phyloP scores from a whole-genome alignment of 2,329 filamentous ascomycete species.

The Cyanodermella asteris region DNA sequence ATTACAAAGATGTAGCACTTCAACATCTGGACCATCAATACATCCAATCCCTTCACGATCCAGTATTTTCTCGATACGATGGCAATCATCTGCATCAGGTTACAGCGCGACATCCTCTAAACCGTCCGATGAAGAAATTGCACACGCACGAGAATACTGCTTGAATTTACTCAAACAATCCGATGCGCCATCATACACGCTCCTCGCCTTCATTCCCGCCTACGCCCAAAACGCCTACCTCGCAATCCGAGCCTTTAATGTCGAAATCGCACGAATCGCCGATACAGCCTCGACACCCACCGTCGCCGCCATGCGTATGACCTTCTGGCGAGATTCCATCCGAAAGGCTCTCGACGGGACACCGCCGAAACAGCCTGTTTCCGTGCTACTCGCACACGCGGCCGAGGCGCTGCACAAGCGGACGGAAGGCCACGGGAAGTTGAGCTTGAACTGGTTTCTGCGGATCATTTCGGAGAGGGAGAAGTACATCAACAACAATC shows the following conservation, averaged over 20 bases:
- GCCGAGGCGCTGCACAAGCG: conserved; percentile 33
- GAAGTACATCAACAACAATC: conserved; percentile 61
- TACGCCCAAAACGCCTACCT: conserved; percentile 64
- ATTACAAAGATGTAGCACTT: no score
- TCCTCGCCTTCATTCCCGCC: conserved; percentile 63
- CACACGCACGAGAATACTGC: background rate
- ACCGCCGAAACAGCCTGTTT: conserved; percentile 79
- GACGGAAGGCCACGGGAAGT: conserved; percentile 23
- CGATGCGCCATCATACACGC: conserved; percentile 71
- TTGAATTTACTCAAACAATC: conserved; percentile 40
- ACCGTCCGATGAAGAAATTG: background rate
- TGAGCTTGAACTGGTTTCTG: conserved; percentile 51
- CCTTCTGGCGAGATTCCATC: conserved; percentile 84
- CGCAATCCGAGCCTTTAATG: conserved; percentile 75
- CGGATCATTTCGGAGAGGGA: conserved; percentile 65
- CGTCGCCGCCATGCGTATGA: conserved; percentile 70
- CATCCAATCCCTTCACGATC: no score
- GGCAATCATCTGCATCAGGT: background rate
- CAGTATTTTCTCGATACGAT: background rate
- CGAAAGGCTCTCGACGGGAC: conserved; percentile 52
- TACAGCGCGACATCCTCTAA: no score
- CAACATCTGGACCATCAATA: no score
- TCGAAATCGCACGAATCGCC: conserved; percentile 75
- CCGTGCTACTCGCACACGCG: conserved; percentile 56
- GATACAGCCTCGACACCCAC: conserved; percentile 76